Evolutionary conservation across 2,329 filamentous ascomycete species (phyloP).

Genomic region (Fonsecaea nubica): DNA sequence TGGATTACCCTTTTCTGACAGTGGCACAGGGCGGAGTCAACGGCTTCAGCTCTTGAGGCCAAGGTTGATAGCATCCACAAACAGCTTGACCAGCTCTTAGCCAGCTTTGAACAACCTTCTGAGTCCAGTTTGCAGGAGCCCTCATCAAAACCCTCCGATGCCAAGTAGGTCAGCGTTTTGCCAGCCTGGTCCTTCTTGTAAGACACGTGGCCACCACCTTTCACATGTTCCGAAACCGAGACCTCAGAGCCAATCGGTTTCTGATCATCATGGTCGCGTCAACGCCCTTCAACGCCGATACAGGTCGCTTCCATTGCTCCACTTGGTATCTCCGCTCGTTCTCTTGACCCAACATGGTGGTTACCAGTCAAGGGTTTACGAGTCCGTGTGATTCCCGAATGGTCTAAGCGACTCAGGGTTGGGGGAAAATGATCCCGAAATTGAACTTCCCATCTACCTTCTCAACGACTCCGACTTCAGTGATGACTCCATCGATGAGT

Average conservation of each 20-base stretch:
- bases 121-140: slow-evolving; percentile 41
- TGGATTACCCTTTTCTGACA: slow-evolving; percentile 21
- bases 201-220: slow-evolving; percentile 14
- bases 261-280: not conserved
- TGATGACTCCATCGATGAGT: slow-evolving; percentile 92
- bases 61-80: slow-evolving; percentile 61
- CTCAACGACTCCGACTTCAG: slow-evolving; percentile 84
- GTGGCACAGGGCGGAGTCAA: slow-evolving; percentile 58
- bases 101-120: slow-evolving; percentile 49
- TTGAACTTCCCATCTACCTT: slow-evolving; percentile 76
- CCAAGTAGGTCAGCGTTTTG: slow-evolving; percentile 18
- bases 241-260: not conserved
- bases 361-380: not conserved
- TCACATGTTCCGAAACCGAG: slow-evolving; percentile 39
- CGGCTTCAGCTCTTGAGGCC: slow-evolving; percentile 62
- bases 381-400: not conserved
- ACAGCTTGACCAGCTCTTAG: slow-evolving; percentile 61
- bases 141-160: slow-evolving; percentile 31
- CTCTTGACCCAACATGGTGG: not conserved
- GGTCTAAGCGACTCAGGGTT: slow-evolving; percentile 11
- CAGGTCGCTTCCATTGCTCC: not conserved
- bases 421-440: slow-evolving; percentile 52
- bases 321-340: not conserved
- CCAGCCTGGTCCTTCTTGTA: not conserved
- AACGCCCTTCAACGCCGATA: not conserved